phyloP scores from a whole-genome alignment of 768 basidiomycete species.

The Sarcomyxa edulis region DNA sequence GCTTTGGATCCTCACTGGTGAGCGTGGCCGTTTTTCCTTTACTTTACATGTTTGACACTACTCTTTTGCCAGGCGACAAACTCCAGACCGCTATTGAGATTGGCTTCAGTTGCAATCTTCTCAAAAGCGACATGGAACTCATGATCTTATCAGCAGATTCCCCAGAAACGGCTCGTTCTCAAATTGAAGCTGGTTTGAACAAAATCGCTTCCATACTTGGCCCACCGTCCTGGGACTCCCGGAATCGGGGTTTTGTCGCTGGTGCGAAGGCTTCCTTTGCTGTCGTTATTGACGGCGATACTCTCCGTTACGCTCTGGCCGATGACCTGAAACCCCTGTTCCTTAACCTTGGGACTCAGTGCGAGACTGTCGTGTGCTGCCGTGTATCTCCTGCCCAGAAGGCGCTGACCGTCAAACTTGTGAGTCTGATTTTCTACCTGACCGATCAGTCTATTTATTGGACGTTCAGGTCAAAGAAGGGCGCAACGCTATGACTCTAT shows the following conservation, averaged over 20 bases:
- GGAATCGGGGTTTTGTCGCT: conserved; percentile 64
- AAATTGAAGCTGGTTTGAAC: conserved; percentile 90
- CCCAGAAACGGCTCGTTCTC: conserved; percentile 65
- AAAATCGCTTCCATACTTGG: conserved; percentile 88
- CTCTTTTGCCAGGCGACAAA: conserved; percentile 68
- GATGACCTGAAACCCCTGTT: conserved; percentile 80
- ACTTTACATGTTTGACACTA: background rate
- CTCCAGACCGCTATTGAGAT: conserved; percentile 98
- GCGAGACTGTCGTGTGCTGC: conserved; percentile 97
- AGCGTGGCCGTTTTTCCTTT: conserved; percentile 11
- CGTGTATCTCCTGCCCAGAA: conserved; percentile 97
- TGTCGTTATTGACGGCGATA: conserved; percentile 95
- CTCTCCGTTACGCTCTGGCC: conserved; percentile 74
- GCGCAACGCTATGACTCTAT: conserved; percentile 90
- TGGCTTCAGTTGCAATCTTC: conserved; percentile 91
- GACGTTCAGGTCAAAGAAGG: conserved; percentile 83
- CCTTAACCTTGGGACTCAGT: conserved; percentile 90
- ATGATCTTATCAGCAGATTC: conserved; percentile 94
- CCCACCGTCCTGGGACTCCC: conserved; percentile 58
- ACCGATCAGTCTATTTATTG: background rate
- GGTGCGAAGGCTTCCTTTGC: conserved; percentile 75
- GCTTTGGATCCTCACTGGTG: conserved; percentile 94
- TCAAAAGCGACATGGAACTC: conserved; percentile 92
- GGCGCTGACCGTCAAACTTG: conserved; percentile 92
- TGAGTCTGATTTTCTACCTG: conserved; percentile 26